A percentile compares a stretch with the other conserved stretches of the same genome.
These are phyloP conservation scores for Candida nemodendra DNA, from an alignment of 805 yeast genomes.

Conservation along the genomic window DNA sequence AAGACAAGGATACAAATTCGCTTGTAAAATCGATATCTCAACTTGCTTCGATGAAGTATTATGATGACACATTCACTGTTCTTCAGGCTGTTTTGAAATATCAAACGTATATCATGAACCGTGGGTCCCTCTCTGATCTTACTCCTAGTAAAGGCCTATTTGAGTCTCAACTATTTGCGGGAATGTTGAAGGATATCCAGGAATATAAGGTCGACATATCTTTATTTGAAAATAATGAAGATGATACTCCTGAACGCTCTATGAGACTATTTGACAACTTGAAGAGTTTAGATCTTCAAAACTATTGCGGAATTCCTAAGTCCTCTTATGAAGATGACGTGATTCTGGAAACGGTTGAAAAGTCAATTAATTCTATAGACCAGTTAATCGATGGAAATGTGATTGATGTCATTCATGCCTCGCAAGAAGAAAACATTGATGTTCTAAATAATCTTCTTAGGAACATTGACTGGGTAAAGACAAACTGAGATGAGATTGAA, in stretches of 20 bases:
- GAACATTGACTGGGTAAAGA: constrained; percentile 16
- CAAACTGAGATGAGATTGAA: no score
- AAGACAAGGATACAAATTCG: constrained; percentile 6
- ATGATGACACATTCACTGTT: constrained; percentile 5
- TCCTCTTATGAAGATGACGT: background rate
- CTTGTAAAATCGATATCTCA: constrained; percentile 9
- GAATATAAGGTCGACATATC: constrained; percentile 3
- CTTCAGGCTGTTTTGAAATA: constrained; percentile 8
- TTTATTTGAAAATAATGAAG: background rate
- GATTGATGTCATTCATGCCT: constrained; percentile 18
- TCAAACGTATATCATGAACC: constrained; percentile 5
- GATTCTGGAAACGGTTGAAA: background rate
- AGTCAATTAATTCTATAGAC: constrained; percentile 14
- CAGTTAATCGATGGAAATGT: constrained; percentile 21
- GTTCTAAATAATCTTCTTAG: constrained; percentile 21
- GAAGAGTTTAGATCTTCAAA: background rate
- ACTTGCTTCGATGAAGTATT: constrained; percentile 3
- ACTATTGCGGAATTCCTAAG: background rate
- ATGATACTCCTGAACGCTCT: background rate
- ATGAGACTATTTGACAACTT: background rate
- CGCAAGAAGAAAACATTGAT: constrained; percentile 26
- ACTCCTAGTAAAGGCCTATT: constrained; percentile 5
- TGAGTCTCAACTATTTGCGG: constrained; percentile 9
- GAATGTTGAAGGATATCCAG: constrained; percentile 7
- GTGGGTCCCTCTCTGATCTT: constrained; percentile 6